A percentile compares a stretch with the other conserved stretches of the same genome.
These are phyloP conservation scores for Neofusicoccum parvum DNA, from an alignment of 2,329 filamentous ascomycete genomes.

Conservation along the genomic window DNA sequence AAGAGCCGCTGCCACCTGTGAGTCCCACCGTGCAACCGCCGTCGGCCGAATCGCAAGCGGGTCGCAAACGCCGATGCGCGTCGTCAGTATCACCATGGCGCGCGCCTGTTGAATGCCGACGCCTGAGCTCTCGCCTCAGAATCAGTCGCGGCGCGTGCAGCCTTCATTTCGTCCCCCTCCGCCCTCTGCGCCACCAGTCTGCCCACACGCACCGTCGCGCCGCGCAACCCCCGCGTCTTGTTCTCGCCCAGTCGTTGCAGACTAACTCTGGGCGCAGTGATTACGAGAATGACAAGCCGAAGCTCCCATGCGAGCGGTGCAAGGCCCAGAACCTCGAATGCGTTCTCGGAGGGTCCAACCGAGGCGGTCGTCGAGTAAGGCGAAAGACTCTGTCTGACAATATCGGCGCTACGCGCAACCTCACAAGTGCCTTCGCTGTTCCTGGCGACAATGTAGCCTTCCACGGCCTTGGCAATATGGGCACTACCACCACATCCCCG, in stretches of 20 bases:
- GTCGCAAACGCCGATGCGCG: conserved; percentile 18
- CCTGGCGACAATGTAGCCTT: conserved; percentile 34
- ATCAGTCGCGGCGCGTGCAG: neutral
- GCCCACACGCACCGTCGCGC: neutral
- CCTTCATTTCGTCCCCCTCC: neutral
- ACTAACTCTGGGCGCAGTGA: conserved; percentile 34
- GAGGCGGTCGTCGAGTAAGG: conserved; percentile 59
- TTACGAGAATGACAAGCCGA: conserved; percentile 44
- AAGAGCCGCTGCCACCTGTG: conserved; percentile 44
- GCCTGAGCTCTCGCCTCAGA: neutral
- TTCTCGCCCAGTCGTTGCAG: neutral
- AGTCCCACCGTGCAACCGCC: conserved; percentile 23
- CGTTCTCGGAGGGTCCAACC: conserved; percentile 61
- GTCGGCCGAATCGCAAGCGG: conserved; percentile 14
- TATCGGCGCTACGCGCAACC: conserved; percentile 31
- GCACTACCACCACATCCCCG: conserved; percentile 29
- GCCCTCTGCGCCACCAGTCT: neutral
- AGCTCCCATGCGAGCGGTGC: conserved; percentile 59
- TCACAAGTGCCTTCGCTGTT: conserved; percentile 24
- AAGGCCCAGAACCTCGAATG: conserved; percentile 61
- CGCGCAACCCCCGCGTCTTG: neutral
- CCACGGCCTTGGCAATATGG: conserved; percentile 39
- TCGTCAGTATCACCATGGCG: conserved; percentile 4
- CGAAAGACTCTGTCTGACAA: conserved; percentile 44
- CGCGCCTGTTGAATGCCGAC: neutral